Conservation (phyloP, 2,329 filamentous ascomycete genomes). For the Sarocladium oryzae region DNA sequence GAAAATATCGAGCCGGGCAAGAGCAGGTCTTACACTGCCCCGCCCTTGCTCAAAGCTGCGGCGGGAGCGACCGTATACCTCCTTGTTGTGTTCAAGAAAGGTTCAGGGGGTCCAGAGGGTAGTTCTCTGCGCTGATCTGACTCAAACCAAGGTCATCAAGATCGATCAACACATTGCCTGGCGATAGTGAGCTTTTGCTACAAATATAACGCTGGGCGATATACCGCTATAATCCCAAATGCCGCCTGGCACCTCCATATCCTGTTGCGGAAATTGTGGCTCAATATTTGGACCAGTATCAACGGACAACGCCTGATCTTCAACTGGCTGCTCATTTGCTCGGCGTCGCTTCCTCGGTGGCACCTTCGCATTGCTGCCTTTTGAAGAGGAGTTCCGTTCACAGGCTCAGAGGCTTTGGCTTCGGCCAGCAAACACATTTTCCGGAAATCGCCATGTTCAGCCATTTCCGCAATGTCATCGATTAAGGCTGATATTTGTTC, state of each 20-base stretch:
- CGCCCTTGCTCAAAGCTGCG: neutral
- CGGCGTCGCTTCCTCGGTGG: neutral
- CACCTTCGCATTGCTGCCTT: too few relatives aligned
- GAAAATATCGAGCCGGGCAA: neutral
- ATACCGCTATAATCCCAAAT: neutral
- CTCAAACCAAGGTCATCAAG: neutral
- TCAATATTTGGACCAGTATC: neutral
- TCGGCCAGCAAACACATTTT: neutral
- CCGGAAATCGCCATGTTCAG: neutral
- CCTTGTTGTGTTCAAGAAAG: neutral
- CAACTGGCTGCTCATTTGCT: neutral
- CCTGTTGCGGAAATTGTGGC: neutral
- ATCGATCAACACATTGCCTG: neutral
- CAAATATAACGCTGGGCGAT: neutral
- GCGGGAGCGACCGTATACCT: neutral
- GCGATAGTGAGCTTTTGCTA: neutral
- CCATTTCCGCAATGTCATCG: neutral
- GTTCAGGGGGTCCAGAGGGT: neutral
- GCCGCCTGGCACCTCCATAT: neutral
- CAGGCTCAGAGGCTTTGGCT: neutral
- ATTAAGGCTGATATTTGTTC: neutral
- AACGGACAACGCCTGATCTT: neutral
- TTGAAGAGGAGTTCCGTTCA: neutral
- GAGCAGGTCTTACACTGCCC: neutral
- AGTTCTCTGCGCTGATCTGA: neutral